A percentile compares a stretch with the other conserved stretches of the same genome.
Conservation (phyloP, 805 yeast species). For the Lipomyces chichibuensis region DNA sequence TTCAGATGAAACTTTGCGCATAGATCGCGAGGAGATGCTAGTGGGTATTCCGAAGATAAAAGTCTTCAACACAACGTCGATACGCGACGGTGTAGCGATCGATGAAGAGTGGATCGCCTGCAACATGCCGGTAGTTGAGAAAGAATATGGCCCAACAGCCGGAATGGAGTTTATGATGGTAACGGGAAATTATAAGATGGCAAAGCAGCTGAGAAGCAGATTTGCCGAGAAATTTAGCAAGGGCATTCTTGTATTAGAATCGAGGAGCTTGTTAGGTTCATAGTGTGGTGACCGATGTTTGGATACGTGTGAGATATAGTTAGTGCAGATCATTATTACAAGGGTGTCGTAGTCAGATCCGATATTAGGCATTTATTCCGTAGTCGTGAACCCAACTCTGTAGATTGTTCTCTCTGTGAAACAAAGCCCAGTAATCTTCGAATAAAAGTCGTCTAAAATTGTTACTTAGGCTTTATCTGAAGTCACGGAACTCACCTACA, state of each 20-base stretch:
- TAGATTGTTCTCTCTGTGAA: too few relatives aligned
- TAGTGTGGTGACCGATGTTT: neutral
- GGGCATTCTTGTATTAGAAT: conserved; percentile 12
- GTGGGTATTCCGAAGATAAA: neutral
- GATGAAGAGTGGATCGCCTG: conserved; percentile 11
- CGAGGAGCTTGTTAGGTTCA: conserved; percentile 20
- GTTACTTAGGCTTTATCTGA: neutral
- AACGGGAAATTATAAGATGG: conserved; percentile 22
- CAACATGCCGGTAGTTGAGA: conserved; percentile 3
- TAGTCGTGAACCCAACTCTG: too few relatives aligned
- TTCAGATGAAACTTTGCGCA: neutral
- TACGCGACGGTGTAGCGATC: neutral
- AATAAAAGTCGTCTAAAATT: too few relatives aligned
- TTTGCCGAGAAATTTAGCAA: neutral
- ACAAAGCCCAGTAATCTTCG: too few relatives aligned
- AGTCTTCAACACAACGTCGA: neutral
- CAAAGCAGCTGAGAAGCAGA: conserved; percentile 13
- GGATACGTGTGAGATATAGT: neutral
- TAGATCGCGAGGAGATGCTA: neutral
- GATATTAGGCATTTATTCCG: too few relatives aligned
- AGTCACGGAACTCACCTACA: neutral
- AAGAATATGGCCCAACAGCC: neutral
- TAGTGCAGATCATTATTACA: too few relatives aligned
- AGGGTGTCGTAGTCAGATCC: too few relatives aligned
- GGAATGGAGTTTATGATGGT: conserved; percentile 6